Evolutionary conservation across 495 filamentous ascomycete genomes (phyloP), one percentile per base, ranked within the genome.

Genomic region (Endocarpon pusillum): DNA sequence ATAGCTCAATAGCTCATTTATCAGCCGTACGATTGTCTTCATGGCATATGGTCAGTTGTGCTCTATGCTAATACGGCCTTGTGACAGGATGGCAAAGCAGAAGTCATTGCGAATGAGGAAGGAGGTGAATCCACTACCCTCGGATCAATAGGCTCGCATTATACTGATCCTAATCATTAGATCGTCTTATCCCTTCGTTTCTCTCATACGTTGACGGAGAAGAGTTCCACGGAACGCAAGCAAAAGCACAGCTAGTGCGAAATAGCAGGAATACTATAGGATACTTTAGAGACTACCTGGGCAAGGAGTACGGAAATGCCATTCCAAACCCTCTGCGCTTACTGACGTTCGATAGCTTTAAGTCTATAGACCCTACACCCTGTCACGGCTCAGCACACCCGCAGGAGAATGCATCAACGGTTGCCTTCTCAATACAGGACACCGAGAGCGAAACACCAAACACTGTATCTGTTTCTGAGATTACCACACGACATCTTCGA

Each of bases 21-120:
- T 69, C 75, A 28, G 54, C 54, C 41, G 71, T 76, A 64, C 37
- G 73, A 55, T 18, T 21, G 17, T 32, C 19, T 21, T 32, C 4
- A 32, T 23, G 10, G 25, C 9, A 6, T 19, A 32, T 5, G 15
- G 19, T 32, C 28, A 5, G 5, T 32, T 5, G 4, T 32, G 15
- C n/a, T 12, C 19, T 12, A 5, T 32, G 28, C 28, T 32, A 5
- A 5, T 12, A 5, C 15, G 15, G 21, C 16, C 12, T 14, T n/a
- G 10, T 36, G 12, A 41, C 45, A 77, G 65, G 89, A 96, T 45
- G 87, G 86, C 55, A 92, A 87, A 61, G 77, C 84, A 41, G 84
- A 93, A 53, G 87, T 97, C 46, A 96, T 97, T 57, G 89, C 91
- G 38, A 96, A 97, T 59, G 91, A 97, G 59, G 89, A 96, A 58